phyloP scores from a whole-genome alignment of 176 grass and related monocot genomes.

The Dendrocalamus sinicus region DNA sequence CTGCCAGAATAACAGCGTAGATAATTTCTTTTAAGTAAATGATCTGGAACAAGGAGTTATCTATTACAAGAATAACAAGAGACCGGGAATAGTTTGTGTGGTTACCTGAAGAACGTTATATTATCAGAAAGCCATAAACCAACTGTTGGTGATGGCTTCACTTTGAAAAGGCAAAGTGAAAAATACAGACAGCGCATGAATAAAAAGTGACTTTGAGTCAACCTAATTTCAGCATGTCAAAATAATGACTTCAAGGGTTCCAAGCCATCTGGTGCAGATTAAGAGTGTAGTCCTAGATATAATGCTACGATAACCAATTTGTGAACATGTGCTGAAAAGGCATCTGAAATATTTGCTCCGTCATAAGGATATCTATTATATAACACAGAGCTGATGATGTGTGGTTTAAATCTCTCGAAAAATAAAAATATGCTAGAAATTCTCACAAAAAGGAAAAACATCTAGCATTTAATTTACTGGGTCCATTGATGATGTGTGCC shows the following conservation, averaged over 20 bases:
- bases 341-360: neutral
- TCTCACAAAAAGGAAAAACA: neutral
- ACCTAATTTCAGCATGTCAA: neutral
- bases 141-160: neutral
- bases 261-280: neutral
- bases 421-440: neutral
- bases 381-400: neutral
- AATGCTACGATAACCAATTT: neutral
- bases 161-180: neutral
- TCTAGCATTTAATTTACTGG: neutral
- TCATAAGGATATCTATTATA: neutral
- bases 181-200: neutral
- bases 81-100: neutral
- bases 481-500: neutral
- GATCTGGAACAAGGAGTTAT: neutral
- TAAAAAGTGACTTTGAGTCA: neutral
- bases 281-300: neutral
- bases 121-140: neutral
- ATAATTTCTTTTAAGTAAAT: neutral
- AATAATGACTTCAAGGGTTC: neutral
- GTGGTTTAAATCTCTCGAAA: neutral
- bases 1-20: constrained; percentile 37
- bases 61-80: neutral
- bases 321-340: neutral
- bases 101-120: neutral